Evolutionary conservation across 306 rosid species (phyloP).

Genomic region (Amphicarpaea edgeworthii): DNA sequence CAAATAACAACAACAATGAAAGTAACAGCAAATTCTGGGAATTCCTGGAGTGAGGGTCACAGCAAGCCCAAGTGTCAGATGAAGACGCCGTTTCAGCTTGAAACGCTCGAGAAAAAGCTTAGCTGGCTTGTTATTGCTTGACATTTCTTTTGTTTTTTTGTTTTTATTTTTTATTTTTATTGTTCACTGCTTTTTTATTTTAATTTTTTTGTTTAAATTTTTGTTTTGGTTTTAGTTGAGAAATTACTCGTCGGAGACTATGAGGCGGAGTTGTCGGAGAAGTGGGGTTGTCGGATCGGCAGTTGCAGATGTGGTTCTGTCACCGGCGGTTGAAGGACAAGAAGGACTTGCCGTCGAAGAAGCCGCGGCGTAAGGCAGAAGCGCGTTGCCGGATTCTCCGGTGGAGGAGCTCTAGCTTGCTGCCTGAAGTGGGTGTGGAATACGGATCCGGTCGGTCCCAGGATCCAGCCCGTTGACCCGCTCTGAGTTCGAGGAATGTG

Average conservation of each 20-base stretch:
- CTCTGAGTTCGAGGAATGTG: conserved; percentile 65
- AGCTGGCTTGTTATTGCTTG: conserved; percentile 63
- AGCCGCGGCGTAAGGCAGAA: conserved; percentile 51
- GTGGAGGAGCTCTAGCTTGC: conserved; percentile 64
- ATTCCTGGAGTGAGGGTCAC: conserved; percentile 90
- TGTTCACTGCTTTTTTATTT: neutral
- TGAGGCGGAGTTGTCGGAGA: conserved; percentile 80
- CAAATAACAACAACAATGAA: conserved; percentile 39
- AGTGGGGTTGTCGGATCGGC: conserved; percentile 95
- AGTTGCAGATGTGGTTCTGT: conserved; percentile 99
- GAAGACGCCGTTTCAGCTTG: conserved; percentile 99
- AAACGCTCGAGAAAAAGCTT: conserved; percentile 91
- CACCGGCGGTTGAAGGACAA: conserved; percentile 97
- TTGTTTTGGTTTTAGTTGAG: conserved; percentile 67
- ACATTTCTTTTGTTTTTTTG: too few relatives aligned
- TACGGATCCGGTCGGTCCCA: conserved; percentile 92
- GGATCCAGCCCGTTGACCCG: conserved; percentile 84
- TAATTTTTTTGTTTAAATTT: neutral
- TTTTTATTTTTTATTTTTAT: neutral
- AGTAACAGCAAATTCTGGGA: conserved; percentile 60
- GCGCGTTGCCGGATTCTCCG: conserved; percentile 69
- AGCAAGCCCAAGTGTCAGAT: conserved; percentile 98
- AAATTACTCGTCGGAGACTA: conserved; percentile 87
- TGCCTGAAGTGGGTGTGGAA: conserved; percentile 70
- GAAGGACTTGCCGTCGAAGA: conserved; percentile 73